Base-by-base conservation (phyloP, 352 stramenopile species). In the Phytophthora crassamura region DNA sequence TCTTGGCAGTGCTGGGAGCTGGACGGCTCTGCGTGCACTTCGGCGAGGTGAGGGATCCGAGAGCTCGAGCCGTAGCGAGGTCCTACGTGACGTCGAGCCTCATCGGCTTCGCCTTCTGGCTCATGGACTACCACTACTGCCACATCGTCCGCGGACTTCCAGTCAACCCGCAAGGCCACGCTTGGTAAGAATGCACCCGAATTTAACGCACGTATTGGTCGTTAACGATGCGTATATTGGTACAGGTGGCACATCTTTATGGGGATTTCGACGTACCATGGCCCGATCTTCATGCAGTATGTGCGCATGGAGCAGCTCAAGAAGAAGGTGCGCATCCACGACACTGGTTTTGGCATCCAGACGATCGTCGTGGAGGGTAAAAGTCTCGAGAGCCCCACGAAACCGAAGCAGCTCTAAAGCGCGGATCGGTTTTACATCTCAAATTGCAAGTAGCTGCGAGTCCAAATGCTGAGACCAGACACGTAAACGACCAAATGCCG, bases 211-310 rank as follows among this genome's bases (percentile, higher is more conserved):
- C 4, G 16, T 33, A 11, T 30, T 47, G 11, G 18, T 46, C 56
- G 22, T 16, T 55, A 41, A 42, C 20, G 36, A 10, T 60, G 9
- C 10, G 33, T 66, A 7, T n/a, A 18, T 45, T 66, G 7, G 5
- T 59, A 14, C 14, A 88, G 79, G 79, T 95, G 86, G 86, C 86
- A 95, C 65, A 69, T 92, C 14, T 88, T 95, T 68, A 91, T 90
- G 74, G 83, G 84, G 34, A 78, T 95, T 15, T 86, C 82, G 40
- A 84, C 67, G 6, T 95, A 95, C 66, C 74, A 92, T 55, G 86
- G 86, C 1, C 83, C 84, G 0, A 79, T 95, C 22, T 95, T 95
- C 47, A 93, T 93, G 86, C 84, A 95, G 62, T 95, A 91, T 73
- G 83, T 93, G 50, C 84, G 86, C 11, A 85, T 88, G 66, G 82